These are phyloP conservation scores for Vitis labrusca DNA, from an alignment of 164 flowering plant genomes.

Conservation along the genomic window DNA sequence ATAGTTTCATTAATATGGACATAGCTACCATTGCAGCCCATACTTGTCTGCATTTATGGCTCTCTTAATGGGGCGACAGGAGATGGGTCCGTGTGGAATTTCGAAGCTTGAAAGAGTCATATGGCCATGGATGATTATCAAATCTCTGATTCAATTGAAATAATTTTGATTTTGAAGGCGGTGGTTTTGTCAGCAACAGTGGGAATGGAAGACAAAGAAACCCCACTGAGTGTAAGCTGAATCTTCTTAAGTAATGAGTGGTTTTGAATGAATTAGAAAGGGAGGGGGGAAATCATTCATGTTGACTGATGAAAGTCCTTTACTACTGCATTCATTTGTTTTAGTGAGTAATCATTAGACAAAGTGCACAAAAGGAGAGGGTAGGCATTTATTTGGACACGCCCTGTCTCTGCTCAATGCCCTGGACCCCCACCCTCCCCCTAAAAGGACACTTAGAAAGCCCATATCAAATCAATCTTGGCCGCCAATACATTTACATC, in stretches of 20 bases:
- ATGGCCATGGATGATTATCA: not conserved
- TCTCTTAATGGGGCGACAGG: conserved; percentile 4
- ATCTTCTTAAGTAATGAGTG: conserved; percentile 12
- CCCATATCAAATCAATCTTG: too few relatives aligned
- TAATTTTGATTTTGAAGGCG: not conserved
- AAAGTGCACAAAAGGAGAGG: conserved; percentile 16
- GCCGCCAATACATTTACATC: too few relatives aligned
- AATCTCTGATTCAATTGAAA: not conserved
- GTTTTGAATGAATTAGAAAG: conserved; percentile 3
- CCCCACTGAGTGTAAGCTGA: conserved; percentile 8
- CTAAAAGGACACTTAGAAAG: too few relatives aligned
- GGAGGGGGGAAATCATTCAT: not conserved
- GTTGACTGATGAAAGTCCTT: conserved; percentile 2
- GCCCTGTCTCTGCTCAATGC: not conserved
- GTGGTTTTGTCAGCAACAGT: conserved; percentile 8
- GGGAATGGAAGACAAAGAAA: not conserved
- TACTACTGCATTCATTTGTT: conserved; percentile 9
- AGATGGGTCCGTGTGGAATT: too few relatives aligned
- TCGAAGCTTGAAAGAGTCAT: not conserved
- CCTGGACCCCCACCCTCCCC: not conserved
- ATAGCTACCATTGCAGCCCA: not conserved
- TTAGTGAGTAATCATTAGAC: conserved; percentile 25
- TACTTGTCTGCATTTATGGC: conserved; percentile 10
- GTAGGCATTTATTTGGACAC: conserved; percentile 3
- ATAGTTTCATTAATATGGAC: conserved; percentile 9